These are phyloP conservation scores for Vanrija pseudolonga DNA, from an alignment of 1,284 basidiomycete species.

Conservation along the genomic window DNA sequence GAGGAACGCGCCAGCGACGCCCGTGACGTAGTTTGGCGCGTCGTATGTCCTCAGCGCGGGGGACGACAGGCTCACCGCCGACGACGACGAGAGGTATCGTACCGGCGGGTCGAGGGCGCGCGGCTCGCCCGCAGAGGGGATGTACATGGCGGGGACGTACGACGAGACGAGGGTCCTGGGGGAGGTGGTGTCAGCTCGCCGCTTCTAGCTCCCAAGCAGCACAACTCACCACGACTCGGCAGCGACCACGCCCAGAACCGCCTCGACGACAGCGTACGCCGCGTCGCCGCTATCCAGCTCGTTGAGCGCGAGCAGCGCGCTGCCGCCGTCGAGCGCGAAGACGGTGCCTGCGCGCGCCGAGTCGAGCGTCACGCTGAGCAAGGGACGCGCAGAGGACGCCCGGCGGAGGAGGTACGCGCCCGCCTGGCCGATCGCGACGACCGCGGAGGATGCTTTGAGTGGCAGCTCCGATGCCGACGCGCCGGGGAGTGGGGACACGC, in stretches of 20 bases:
- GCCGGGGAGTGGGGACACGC: too few relatives aligned
- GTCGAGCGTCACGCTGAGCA: conserved; percentile 15
- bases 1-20: conserved; percentile 32
- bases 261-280: conserved; percentile 2
- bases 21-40: conserved; percentile 42
- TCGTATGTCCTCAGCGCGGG: conserved; percentile 15
- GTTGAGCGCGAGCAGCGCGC: conserved; percentile 11
- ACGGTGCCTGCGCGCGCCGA: conserved; percentile 11
- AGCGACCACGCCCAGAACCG: neutral
- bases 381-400: conserved; percentile 4
- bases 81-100: conserved; percentile 18
- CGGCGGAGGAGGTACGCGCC: conserved; percentile 27
- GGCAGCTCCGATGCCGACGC: neutral
- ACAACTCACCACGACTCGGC: conserved; percentile 10
- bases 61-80: neutral
- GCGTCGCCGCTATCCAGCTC: conserved; percentile 12
- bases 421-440: conserved; percentile 36
- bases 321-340: conserved; percentile 7
- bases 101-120: conserved; percentile 21
- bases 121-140: conserved; percentile 18
- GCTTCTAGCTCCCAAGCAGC: too few relatives aligned
- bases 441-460: conserved; percentile 1
- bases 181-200: conserved; percentile 5
- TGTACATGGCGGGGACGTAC: conserved; percentile 43
- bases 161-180: conserved; percentile 35